Percentiles rank a stretch among this genome's conserved stretches.
These are phyloP conservation scores for Eucalyptus guilfoylei DNA, from an alignment of 345 rosid genomes.

Conservation along the genomic window DNA sequence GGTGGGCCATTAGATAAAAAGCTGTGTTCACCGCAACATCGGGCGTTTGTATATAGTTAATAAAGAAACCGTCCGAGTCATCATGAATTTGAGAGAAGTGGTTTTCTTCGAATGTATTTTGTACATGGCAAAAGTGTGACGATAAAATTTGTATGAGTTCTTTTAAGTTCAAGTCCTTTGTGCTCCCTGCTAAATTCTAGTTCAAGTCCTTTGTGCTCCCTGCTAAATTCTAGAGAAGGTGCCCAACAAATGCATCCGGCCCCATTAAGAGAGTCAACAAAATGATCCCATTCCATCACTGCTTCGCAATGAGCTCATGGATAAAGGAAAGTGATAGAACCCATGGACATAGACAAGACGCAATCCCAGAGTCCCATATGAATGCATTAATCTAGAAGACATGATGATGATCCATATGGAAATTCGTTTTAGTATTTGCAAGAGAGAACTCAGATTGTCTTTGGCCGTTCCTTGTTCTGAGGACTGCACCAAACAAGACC, in stretches of 20 bases:
- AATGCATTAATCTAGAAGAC: background rate
- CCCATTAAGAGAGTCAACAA: background rate
- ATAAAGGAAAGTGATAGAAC: background rate
- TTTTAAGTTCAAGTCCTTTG: background rate
- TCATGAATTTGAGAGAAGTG: background rate
- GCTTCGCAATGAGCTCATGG: background rate
- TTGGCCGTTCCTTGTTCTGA: background rate
- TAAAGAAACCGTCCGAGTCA: background rate
- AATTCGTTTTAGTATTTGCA: background rate
- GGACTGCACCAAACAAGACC: background rate
- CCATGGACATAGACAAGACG: background rate
- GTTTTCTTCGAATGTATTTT: background rate
- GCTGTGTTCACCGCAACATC: too few relatives aligned
- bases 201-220: rapidly evolving
- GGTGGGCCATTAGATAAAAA: background rate
- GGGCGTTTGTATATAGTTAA: background rate
- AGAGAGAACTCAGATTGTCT: background rate
- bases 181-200: background rate
- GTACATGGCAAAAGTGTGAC: background rate
- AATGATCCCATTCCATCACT: background rate
- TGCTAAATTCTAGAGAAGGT: background rate
- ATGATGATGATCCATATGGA: background rate
- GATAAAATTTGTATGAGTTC: rapidly evolving
- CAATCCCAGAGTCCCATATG: background rate
- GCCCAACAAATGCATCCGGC: background rate